phyloP scores from a whole-genome alignment of 805 yeast species.

The Priceomyces fermenticarens region DNA sequence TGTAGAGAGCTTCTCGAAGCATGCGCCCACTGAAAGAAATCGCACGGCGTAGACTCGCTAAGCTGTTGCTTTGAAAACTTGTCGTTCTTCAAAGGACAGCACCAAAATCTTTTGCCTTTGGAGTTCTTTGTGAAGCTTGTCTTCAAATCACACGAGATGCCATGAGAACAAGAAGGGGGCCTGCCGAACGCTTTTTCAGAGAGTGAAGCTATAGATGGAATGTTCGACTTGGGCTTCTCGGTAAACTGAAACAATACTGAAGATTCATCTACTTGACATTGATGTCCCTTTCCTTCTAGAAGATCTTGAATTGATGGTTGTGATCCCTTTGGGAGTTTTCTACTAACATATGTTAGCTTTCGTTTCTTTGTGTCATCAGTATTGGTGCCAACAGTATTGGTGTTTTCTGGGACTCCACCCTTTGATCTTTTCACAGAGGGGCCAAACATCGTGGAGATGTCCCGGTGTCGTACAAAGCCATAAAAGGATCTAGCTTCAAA shows the following conservation, averaged over 20 bases:
- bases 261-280: too few relatives aligned
- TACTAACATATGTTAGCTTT: constrained; percentile 15
- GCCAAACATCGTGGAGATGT: constrained; percentile 31
- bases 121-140: constrained; percentile 24
- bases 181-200: constrained; percentile 16
- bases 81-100: constrained; percentile 15
- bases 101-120: constrained; percentile 32
- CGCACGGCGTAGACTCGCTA: constrained; percentile 8
- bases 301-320: too few relatives aligned
- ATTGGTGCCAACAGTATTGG: too few relatives aligned
- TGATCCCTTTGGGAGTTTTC: constrained; percentile 12
- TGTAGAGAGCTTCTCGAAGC: neutral
- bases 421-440: constrained; percentile 1
- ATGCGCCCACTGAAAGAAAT: constrained; percentile 15
- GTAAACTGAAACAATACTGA: too few relatives aligned
- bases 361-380: constrained; percentile 5
- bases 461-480: constrained; percentile 31
- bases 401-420: neutral
- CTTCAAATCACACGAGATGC: constrained; percentile 21
- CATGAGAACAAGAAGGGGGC: constrained; percentile 28
- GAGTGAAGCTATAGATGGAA: constrained; percentile 7
- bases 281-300: too few relatives aligned
- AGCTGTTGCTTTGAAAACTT: constrained; percentile 2
- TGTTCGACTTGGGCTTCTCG: too few relatives aligned
- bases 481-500: constrained; percentile 56